Conservation (phyloP, 1,284 basidiomycete genomes). For the Malassezia sp. region DNA sequence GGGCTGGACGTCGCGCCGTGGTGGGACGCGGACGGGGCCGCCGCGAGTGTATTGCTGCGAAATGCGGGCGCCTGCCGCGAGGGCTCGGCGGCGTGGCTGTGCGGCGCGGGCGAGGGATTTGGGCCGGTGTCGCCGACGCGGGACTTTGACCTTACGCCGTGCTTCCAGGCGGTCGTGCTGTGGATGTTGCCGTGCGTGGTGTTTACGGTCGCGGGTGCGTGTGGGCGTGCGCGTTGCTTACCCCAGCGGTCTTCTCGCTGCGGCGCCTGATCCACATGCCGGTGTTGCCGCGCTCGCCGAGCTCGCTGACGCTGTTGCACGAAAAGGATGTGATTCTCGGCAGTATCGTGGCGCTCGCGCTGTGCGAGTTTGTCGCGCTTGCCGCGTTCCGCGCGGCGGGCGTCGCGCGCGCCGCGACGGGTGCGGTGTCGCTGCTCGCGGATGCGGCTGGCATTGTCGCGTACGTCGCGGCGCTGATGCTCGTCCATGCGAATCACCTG, state of each 20-base stretch:
- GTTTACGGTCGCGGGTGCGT: too few relatives aligned
- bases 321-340: constrained; percentile 43
- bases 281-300: constrained; percentile 13
- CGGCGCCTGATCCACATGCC: constrained; percentile 15
- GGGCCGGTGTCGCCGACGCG: constrained; percentile 55
- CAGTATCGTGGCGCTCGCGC: constrained; percentile 49
- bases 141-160: constrained; percentile 68
- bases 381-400: constrained; percentile 56
- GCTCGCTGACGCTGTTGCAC: constrained; percentile 22
- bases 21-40: not conserved
- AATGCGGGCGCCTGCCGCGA: too few relatives aligned
- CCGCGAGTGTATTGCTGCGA: too few relatives aligned
- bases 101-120: constrained; percentile 51
- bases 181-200: constrained; percentile 28
- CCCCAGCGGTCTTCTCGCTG: constrained; percentile 21
- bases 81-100: constrained; percentile 2
- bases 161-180: constrained; percentile 60
- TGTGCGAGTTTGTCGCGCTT: constrained; percentile 48
- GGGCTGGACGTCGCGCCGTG: not conserved
- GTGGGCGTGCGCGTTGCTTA: too few relatives aligned
- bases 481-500: constrained; percentile 57
- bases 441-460: constrained; percentile 13
- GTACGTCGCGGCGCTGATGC: constrained; percentile 37
- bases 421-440: constrained; percentile 26
- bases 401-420: constrained; percentile 22